These are phyloP conservation scores for Trichothecium roseum DNA, from an alignment of 2,329 filamentous ascomycete genomes.

Conservation along the genomic window DNA sequence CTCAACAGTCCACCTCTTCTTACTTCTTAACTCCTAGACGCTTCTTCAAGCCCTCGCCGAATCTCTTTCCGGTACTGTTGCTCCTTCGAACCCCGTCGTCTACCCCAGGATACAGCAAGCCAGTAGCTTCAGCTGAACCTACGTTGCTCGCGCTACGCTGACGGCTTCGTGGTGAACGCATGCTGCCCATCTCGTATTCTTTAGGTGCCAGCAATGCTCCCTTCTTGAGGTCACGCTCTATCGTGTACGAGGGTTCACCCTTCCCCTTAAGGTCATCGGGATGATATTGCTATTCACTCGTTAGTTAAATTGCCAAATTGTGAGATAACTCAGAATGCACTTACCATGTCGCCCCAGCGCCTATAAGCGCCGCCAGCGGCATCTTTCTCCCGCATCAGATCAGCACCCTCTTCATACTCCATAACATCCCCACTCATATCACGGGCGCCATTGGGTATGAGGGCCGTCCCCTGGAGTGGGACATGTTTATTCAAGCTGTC, in stretches of 20 bases:
- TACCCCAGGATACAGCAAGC: constrained; percentile 7
- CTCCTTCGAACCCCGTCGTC: constrained; percentile 22
- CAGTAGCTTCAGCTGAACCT: constrained; percentile 11
- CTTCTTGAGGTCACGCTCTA: constrained; percentile 55
- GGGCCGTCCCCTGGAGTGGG: constrained; percentile 71
- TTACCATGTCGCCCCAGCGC: constrained; percentile 63
- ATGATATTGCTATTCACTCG: constrained; percentile 48
- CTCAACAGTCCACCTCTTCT: constrained; percentile 21
- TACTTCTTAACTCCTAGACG: constrained; percentile 42
- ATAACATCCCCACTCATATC: constrained; percentile 63
- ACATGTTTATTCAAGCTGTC: constrained; percentile 65
- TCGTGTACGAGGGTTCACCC: constrained; percentile 63
- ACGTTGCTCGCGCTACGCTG: constrained; percentile 35
- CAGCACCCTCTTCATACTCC: constrained; percentile 75
- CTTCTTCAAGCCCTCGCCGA: constrained; percentile 41
- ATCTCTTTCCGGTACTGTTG: constrained; percentile 29
- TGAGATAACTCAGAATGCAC: too few species aligned
- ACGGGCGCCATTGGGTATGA: constrained; percentile 59
- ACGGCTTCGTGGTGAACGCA: constrained; percentile 29
- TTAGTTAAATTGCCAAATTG: too few species aligned
- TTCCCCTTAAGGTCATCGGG: constrained; percentile 75
- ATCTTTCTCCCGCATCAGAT: constrained; percentile 68
- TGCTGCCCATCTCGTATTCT: constrained; percentile 33
- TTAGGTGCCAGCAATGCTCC: constrained; percentile 16
- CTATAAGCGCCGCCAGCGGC: constrained; percentile 65